Evolutionary conservation across 1,284 basidiomycete species (phyloP), one percentile per base, ranked within the genome.

Genomic region (Baeospora myosura): DNA sequence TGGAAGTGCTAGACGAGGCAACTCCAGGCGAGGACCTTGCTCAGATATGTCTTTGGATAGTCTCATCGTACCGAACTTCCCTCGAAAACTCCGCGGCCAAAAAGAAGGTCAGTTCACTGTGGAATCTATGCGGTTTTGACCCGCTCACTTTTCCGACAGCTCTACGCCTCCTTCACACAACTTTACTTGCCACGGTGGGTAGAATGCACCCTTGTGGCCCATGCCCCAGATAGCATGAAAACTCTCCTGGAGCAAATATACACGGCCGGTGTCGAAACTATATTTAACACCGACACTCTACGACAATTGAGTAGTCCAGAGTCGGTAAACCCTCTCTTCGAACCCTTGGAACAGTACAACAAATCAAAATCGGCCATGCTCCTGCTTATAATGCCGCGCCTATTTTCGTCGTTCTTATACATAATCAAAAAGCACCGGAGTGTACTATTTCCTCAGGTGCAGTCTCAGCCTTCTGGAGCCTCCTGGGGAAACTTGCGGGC

Each of bases 261-360:
- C 54, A 52, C 61, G 35, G 63, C 71, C 14, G 83, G 81, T n/a
- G 57, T 67, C 12, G 81, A 83, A 26, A 73, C 74, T 4, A 50
- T 85, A 17, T 80, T 84, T 58, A 78, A 72, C 51, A 53, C 74
- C 10, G 84, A 87, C 17, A 64, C 69, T 12, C 62, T 81, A 5
- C 73, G 74, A n/a, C 24, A n/a, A 21, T 25, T 30, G 22, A 10
- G 14, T 23, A 25, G 6, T 30, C 18, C 25, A 12, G 36, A 61
- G 20, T 55, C 57, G 18, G 68, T 69, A 48, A 58, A 61, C 54
- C 73, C 47, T 65, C 68, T 47, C 56, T n/a, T n/a, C n/a, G n/a
- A n/a, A 62, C n/a, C n/a, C n/a, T n/a, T n/a, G n/a, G n/a, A n/a
- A n/a, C n/a, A n/a, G n/a, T n/a, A n/a, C n/a, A n/a, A n/a, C n/a